These are phyloP conservation scores for Casuarina glauca DNA, from an alignment of 306 rosid genomes.

Conservation along the genomic window DNA sequence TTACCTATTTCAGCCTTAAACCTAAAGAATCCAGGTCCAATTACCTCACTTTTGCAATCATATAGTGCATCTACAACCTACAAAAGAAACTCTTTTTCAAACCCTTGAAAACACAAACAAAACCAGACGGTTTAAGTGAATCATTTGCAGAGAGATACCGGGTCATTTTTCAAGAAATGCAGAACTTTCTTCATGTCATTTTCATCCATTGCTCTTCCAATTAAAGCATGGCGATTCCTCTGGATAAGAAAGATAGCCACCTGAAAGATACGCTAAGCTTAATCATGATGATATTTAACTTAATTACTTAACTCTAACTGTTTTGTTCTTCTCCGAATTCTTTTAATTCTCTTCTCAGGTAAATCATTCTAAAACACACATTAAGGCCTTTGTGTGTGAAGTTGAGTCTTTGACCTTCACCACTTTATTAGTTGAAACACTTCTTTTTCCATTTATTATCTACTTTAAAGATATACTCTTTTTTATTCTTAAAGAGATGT, in stretches of 20 bases:
- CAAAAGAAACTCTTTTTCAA: conserved; percentile 8
- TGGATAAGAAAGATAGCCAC: conserved; percentile 99
- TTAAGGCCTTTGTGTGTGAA: background rate
- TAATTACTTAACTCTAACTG: background rate
- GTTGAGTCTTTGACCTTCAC: background rate
- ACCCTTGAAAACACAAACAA: conserved; percentile 29
- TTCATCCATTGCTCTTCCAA: conserved; percentile 98
- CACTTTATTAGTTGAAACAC: background rate
- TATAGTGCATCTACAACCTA: conserved; percentile 94
- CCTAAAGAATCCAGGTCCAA: conserved; percentile 97
- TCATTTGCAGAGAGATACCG: conserved; percentile 49
- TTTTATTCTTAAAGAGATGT: too few species aligned
- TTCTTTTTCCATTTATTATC: background rate
- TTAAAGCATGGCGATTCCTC: conserved; percentile 95
- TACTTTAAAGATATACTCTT: too few species aligned
- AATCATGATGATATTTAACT: conserved; percentile 6
- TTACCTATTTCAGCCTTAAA: conserved; percentile 98
- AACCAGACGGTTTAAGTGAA: conserved; percentile 3
- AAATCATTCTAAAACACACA: background rate
- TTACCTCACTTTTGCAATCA: conserved; percentile 99
- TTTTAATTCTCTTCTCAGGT: background rate
- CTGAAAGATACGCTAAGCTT: conserved; percentile 44
- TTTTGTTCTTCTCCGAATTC: background rate
- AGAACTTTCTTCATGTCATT: conserved; percentile 93
- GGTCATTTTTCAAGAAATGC: conserved; percentile 81